A percentile compares a stretch with the other conserved stretches of the same genome.
These are phyloP conservation scores for Fusarium zealandicum DNA, from an alignment of 2,329 filamentous ascomycete species.

Conservation along the genomic window DNA sequence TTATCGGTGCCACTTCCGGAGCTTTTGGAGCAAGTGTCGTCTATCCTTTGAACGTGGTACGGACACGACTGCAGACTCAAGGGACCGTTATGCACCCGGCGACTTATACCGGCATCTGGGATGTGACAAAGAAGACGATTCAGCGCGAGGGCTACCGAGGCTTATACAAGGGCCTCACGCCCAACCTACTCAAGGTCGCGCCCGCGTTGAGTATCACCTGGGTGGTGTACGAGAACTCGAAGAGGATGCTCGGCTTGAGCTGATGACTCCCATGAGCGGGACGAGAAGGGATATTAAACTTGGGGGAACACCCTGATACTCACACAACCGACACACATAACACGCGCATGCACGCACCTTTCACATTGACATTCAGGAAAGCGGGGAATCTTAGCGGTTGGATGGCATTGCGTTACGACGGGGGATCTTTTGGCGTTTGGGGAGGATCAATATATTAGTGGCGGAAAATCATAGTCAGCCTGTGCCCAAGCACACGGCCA, in stretches of 20 bases:
- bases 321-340: slow-evolving; percentile 22
- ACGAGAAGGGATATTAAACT: slow-evolving; percentile 11
- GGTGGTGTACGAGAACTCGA: slow-evolving; percentile 91
- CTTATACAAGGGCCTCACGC: slow-evolving; percentile 92
- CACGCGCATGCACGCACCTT: slow-evolving; percentile 21
- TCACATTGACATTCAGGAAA: slow-evolving; percentile 39
- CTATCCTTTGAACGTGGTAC: slow-evolving; percentile 92
- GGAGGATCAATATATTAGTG: slow-evolving; percentile 36
- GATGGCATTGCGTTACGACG: slow-evolving; percentile 38
- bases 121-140: slow-evolving; percentile 85
- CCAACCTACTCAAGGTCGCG: slow-evolving; percentile 94
- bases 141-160: slow-evolving; percentile 83
- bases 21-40: slow-evolving; percentile 93
- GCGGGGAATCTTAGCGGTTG: slow-evolving; percentile 38
- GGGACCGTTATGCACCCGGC: slow-evolving; percentile 90
- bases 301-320: background rate
- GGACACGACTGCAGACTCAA: slow-evolving; percentile 91
- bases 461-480: slow-evolving; percentile 9
- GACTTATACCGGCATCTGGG: slow-evolving; percentile 89
- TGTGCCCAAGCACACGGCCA: slow-evolving; percentile 5
- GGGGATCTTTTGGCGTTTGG: slow-evolving; percentile 34
- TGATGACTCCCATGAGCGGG: slow-evolving; percentile 15
- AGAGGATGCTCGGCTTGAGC: slow-evolving; percentile 69
- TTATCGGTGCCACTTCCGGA: slow-evolving; percentile 89
- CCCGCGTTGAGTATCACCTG: slow-evolving; percentile 96